These are phyloP conservation scores for Lathyrus tuberosus DNA, from an alignment of 306 rosid species.

Conservation along the genomic window DNA sequence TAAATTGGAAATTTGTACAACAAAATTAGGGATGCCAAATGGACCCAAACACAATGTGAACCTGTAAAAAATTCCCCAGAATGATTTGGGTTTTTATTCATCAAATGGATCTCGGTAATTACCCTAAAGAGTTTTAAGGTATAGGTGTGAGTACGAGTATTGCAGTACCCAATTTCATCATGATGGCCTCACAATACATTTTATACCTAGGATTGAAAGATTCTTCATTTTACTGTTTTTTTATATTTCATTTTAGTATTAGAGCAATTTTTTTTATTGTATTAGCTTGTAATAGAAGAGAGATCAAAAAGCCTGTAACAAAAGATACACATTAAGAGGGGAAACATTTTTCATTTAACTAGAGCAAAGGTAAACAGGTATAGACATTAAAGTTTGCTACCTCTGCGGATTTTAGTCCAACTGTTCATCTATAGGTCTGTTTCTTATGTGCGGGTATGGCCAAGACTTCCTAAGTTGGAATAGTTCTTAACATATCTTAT, in stretches of 20 bases:
- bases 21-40: slow-evolving; percentile 3
- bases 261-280: not conserved
- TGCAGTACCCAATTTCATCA: too few relatives aligned
- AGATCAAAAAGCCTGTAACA: not conserved
- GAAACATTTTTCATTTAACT: slow-evolving; percentile 6
- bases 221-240: too few relatives aligned
- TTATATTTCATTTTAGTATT: slow-evolving; percentile 1
- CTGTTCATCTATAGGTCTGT: not conserved
- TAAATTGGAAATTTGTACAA: slow-evolving; percentile 18
- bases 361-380: not conserved
- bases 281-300: not conserved
- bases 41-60: slow-evolving; percentile 1
- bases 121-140: not conserved
- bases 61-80: not conserved
- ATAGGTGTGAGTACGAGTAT: not conserved
- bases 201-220: too few relatives aligned
- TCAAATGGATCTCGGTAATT: not conserved
- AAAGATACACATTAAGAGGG: not conserved
- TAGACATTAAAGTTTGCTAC: not conserved
- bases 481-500: slow-evolving; percentile 6
- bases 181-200: too few relatives aligned
- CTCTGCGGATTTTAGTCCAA: slow-evolving; percentile 3
- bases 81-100: not conserved
- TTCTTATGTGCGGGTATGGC: not conserved
- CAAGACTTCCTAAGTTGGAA: slow-evolving; percentile 14